Conservation (phyloP, 768 basidiomycete species). For the Trichaptum fuscoviolaceum region DNA sequence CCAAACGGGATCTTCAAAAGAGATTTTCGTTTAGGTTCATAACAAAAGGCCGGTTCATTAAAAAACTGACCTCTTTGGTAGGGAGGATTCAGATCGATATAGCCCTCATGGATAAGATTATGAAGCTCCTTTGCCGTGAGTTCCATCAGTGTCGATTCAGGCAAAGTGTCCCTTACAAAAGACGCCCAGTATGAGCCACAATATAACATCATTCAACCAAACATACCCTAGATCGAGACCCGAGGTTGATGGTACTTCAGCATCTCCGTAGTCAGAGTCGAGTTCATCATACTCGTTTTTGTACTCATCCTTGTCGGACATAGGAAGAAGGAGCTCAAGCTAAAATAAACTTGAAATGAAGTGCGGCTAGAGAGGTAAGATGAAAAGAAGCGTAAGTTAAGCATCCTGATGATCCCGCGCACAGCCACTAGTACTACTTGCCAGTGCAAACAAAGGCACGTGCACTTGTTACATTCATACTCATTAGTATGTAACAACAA, state of each 20-base stretch:
- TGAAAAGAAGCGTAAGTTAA: not conserved
- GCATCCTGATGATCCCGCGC: no score
- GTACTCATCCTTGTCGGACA: not conserved
- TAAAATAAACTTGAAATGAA: not conserved
- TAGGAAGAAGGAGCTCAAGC: not conserved
- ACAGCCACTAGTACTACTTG: no score
- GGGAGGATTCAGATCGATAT: constrained; percentile 62
- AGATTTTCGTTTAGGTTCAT: not conserved
- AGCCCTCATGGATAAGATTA: constrained; percentile 52
- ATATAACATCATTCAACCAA: no score
- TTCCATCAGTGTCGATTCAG: not conserved
- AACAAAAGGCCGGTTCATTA: not conserved
- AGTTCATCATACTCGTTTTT: constrained; percentile 1
- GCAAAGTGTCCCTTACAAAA: not conserved
- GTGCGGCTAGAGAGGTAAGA: not conserved
- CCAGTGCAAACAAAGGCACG: no score
- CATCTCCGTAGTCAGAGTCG: constrained; percentile 21
- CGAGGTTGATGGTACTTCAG: constrained; percentile 27
- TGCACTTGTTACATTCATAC: no score
- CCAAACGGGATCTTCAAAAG: constrained; percentile 68
- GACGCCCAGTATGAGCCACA: not conserved
- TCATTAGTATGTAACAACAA: no score
- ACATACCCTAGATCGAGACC: not conserved
- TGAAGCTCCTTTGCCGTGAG: not conserved
- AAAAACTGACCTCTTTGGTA: constrained; percentile 60